phyloP scores from a whole-genome alignment of 2,329 filamentous ascomycete genomes.

The Arthrobotrys pseudoclavata region DNA sequence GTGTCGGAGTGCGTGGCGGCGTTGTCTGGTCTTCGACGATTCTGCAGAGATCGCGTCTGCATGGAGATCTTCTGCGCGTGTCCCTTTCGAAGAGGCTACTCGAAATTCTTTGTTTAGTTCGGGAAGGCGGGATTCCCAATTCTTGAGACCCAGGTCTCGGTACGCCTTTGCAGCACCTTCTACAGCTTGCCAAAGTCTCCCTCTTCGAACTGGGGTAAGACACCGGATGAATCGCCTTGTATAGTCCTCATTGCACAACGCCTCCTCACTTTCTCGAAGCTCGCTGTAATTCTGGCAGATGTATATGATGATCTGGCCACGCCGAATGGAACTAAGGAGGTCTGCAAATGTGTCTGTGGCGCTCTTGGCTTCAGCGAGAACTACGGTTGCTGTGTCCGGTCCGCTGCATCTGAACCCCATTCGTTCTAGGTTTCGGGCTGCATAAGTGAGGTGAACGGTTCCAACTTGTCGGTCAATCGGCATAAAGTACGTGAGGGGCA shows the following conservation, averaged over 20 bases:
- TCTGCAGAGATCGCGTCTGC: not conserved
- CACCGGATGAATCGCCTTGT: slow-evolving; percentile 49
- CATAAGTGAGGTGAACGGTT: slow-evolving; percentile 49
- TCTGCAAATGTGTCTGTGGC: slow-evolving; percentile 31
- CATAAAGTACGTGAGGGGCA: slow-evolving; percentile 56
- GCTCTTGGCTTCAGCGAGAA: slow-evolving; percentile 39
- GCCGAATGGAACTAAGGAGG: slow-evolving; percentile 32
- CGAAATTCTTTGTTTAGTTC: not conserved
- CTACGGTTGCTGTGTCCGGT: slow-evolving; percentile 26
- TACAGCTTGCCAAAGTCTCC: slow-evolving; percentile 46
- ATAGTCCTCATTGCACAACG: slow-evolving; percentile 41
- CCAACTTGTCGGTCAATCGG: slow-evolving; percentile 39
- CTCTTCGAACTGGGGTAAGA: slow-evolving; percentile 39
- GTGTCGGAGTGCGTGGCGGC: not conserved
- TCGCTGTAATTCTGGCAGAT: slow-evolving; percentile 48
- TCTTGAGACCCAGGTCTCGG: slow-evolving; percentile 27
- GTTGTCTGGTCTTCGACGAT: slow-evolving; percentile 21
- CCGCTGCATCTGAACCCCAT: slow-evolving; percentile 42
- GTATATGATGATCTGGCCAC: slow-evolving; percentile 54
- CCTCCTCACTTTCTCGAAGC: slow-evolving; percentile 35
- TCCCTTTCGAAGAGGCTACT: not conserved
- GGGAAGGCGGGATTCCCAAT: not conserved
- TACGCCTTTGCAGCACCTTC: slow-evolving; percentile 34
- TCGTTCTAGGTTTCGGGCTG: slow-evolving; percentile 41
- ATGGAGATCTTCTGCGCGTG: not conserved